These are phyloP conservation scores for Solanum clarkiae DNA, from an alignment of 257 asterid species.

Conservation along the genomic window DNA sequence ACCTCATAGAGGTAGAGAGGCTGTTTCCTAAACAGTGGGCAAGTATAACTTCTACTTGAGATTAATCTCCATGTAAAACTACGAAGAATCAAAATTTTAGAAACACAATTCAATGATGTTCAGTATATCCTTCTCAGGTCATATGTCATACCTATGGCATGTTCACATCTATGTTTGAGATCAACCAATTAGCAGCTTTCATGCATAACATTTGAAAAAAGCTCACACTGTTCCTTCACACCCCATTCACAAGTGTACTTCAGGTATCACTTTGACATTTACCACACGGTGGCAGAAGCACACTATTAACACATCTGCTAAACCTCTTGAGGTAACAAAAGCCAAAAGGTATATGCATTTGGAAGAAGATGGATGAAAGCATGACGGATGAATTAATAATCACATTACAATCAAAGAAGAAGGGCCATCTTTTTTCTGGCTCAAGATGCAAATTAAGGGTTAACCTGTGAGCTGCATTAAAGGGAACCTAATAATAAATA, in stretches of 20 bases:
- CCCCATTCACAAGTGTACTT: not conserved
- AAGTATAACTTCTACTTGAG: not conserved
- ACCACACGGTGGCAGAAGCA: not conserved
- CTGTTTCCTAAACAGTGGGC: no score
- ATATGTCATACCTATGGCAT: not conserved
- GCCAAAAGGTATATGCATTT: not conserved
- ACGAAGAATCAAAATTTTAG: not conserved
- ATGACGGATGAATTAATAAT: not conserved
- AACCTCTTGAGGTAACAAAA: not conserved
- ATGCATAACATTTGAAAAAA: not conserved
- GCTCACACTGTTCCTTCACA: not conserved
- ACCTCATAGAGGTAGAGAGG: no score
- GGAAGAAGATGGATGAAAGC: not conserved
- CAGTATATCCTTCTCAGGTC: not conserved
- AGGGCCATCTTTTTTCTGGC: not conserved
- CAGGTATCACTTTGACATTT: not conserved
- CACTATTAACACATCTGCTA: not conserved
- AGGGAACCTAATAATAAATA: not conserved
- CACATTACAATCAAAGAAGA: not conserved
- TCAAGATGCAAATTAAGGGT: not conserved
- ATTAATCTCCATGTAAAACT: not conserved
- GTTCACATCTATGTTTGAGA: not conserved
- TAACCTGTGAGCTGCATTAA: not conserved
- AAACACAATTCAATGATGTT: not conserved
- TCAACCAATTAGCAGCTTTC: not conserved